Evolutionary conservation across 2,329 filamentous ascomycete species (phyloP).

Genomic region (Botrytis tulipae): DNA sequence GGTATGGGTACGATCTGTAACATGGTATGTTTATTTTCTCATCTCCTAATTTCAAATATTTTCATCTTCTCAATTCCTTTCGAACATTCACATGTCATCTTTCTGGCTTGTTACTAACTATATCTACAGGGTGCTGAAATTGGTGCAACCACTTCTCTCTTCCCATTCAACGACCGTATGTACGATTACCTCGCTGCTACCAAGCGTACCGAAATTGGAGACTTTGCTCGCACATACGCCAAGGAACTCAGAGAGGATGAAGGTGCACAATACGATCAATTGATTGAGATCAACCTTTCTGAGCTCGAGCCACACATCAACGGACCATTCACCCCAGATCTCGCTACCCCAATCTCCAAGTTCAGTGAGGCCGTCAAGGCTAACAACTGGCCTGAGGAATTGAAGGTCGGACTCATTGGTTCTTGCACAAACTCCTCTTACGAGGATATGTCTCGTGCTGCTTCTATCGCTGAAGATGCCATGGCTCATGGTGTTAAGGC

Average conservation of each 20-base stretch:
- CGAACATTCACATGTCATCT: neutral
- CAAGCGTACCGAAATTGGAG: conserved; percentile 85
- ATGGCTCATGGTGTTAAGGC: conserved; percentile 90
- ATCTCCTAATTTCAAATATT: neutral
- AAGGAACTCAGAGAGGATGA: conserved; percentile 83
- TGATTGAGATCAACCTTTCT: conserved; percentile 93
- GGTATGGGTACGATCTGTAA: conserved; percentile 82
- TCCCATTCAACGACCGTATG: conserved; percentile 98
- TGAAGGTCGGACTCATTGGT: conserved; percentile 95
- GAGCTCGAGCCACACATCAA: conserved; percentile 98
- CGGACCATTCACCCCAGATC: conserved; percentile 96
- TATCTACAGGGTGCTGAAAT: conserved; percentile 56
- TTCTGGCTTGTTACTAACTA: neutral
- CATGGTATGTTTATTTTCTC: conserved; percentile 47
- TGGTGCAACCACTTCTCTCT: conserved; percentile 86
- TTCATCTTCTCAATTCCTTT: neutral
- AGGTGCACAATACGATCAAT: conserved; percentile 90
- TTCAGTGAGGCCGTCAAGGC: conserved; percentile 92
- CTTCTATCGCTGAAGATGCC: conserved; percentile 87
- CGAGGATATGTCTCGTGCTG: conserved; percentile 90
- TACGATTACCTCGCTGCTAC: conserved; percentile 92
- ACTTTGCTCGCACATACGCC: conserved; percentile 82
- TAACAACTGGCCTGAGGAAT: conserved; percentile 93
- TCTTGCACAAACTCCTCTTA: conserved; percentile 93
- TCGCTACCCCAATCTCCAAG: conserved; percentile 96